These are phyloP conservation scores for Tylopilus plumbeoviolaceoides DNA, from an alignment of 768 basidiomycete genomes.

Conservation along the genomic window DNA sequence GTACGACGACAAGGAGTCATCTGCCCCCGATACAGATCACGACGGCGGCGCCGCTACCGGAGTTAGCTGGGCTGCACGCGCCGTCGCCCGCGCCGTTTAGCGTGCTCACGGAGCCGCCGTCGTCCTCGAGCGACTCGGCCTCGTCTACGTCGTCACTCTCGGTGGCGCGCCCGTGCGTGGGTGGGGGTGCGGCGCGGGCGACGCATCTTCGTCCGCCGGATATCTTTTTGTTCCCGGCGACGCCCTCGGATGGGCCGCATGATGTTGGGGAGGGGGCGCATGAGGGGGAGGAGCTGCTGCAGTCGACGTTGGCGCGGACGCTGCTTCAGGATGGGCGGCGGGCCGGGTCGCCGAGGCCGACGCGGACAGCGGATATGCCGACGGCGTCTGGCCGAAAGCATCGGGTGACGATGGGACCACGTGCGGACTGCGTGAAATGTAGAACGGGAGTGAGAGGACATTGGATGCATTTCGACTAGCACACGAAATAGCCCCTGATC, in stretches of 20 bases:
- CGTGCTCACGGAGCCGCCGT: slow-evolving; percentile 21
- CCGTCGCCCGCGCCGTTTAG: slow-evolving; percentile 24
- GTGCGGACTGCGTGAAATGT: slow-evolving; percentile 66
- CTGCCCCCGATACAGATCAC: slow-evolving; percentile 26
- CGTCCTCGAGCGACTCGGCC: slow-evolving; percentile 17
- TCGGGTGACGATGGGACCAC: slow-evolving; percentile 67
- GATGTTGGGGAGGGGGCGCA: too few relatives aligned
- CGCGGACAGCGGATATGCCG: slow-evolving; percentile 11
- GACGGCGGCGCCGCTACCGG: slow-evolving; percentile 7
- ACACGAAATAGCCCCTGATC: too few relatives aligned
- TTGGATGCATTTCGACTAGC: slow-evolving; percentile 60
- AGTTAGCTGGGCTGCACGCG: slow-evolving; percentile 1
- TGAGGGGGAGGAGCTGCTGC: not conserved
- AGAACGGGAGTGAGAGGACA: slow-evolving; percentile 64
- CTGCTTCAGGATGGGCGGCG: slow-evolving; percentile 8
- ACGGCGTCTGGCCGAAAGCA: slow-evolving; percentile 33
- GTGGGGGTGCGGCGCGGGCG: not conserved
- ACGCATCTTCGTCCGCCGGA: slow-evolving; percentile 19
- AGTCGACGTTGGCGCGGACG: slow-evolving; percentile 1
- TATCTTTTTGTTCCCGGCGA: slow-evolving; percentile 28
- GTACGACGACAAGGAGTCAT: slow-evolving; percentile 16
- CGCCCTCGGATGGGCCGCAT: slow-evolving; percentile 20
- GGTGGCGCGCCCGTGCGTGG: not conserved
- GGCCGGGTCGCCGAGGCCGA: slow-evolving; percentile 16
- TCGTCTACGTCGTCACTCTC: slow-evolving; percentile 16